These are phyloP conservation scores for Closterium sp. DNA, from an alignment of 139 green algal genomes.

Conservation along the genomic window DNA sequence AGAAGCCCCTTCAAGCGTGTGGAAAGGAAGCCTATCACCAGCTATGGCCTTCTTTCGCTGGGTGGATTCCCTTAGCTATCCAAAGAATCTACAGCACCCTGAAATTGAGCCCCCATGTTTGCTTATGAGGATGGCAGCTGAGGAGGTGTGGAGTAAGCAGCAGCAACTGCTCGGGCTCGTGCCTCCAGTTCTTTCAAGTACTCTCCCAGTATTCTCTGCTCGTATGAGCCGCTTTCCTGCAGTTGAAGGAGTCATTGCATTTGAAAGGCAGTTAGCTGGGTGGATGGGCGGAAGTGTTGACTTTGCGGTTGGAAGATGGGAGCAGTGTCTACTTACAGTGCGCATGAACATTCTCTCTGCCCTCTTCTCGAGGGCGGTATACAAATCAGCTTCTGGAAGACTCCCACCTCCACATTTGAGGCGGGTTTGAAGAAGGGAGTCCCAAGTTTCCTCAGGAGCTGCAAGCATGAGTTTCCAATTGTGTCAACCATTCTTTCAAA, in stretches of 20 bases:
- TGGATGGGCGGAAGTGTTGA: too few relatives aligned
- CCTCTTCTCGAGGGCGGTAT: constrained; percentile 6
- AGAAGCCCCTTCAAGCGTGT: not conserved
- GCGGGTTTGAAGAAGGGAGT: not conserved
- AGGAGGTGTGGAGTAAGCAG: not conserved
- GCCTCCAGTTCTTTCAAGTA: constrained; percentile 12
- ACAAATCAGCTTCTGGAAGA: constrained; percentile 3
- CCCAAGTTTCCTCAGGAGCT: constrained; percentile 5
- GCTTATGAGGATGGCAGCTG: not conserved
- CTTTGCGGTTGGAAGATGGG: not conserved
- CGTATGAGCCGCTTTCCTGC: constrained; percentile 10
- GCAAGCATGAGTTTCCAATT: not conserved
- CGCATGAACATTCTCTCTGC: constrained; percentile 14
- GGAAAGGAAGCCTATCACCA: not conserved
- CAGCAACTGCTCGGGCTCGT: not conserved
- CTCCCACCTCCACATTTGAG: constrained; percentile 1
- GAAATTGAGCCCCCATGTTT: not conserved
- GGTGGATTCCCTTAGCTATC: not conserved
- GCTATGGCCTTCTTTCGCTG: not conserved
- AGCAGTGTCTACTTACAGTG: not conserved
- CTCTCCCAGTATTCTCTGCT: constrained; percentile 8
- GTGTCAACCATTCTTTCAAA: not conserved
- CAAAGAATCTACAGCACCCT: not conserved
- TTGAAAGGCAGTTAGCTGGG: not conserved
- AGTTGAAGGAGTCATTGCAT: not conserved